A percentile compares a stretch with the other conserved stretches of the same genome.
Evolutionary conservation across 176 grass and related monocot genomes (phyloP).

Genomic region (Guadua angustifolia): DNA sequence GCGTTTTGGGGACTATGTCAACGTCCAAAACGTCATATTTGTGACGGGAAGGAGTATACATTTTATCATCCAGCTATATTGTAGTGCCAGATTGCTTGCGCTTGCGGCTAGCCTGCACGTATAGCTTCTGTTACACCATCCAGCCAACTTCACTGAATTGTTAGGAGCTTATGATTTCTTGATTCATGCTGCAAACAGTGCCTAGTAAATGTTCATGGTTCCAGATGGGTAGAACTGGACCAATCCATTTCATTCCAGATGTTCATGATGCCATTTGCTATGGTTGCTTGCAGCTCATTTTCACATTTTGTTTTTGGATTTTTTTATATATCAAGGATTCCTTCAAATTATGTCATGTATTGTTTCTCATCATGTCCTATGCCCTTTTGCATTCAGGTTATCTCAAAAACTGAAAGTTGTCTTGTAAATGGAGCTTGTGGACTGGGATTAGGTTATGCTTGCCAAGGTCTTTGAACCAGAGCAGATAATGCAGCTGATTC

Average conservation of each 20-base stretch:
- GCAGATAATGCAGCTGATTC: slow-evolving; percentile 47
- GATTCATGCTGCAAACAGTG: slow-evolving; percentile 6
- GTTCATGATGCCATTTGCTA: slow-evolving; percentile 14
- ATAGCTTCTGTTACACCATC: no score
- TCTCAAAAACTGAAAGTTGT: slow-evolving; percentile 71
- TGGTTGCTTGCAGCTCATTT: slow-evolving; percentile 35
- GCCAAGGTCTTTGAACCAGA: slow-evolving; percentile 68
- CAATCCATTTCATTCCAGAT: background rate
- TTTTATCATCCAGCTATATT: no score
- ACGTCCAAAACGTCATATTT: no score
- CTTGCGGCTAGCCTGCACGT: no score
- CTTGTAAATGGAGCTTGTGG: slow-evolving; percentile 92
- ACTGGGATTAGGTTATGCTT: slow-evolving; percentile 74
- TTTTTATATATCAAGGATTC: slow-evolving; percentile 3
- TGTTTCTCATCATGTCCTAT: slow-evolving; percentile 43
- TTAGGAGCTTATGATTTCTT: no score
- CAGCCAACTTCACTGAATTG: no score
- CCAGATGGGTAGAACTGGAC: background rate
- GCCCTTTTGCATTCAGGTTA: slow-evolving; percentile 62
- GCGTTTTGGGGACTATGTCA: no score
- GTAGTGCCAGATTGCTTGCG: no score
- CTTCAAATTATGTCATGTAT: slow-evolving; percentile 24
- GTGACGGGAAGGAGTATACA: no score
- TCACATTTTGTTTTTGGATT: background rate
- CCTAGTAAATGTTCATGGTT: slow-evolving; percentile 21